Conservation (phyloP, 805 yeast genomes). For the Yamadazyma endophytica region DNA sequence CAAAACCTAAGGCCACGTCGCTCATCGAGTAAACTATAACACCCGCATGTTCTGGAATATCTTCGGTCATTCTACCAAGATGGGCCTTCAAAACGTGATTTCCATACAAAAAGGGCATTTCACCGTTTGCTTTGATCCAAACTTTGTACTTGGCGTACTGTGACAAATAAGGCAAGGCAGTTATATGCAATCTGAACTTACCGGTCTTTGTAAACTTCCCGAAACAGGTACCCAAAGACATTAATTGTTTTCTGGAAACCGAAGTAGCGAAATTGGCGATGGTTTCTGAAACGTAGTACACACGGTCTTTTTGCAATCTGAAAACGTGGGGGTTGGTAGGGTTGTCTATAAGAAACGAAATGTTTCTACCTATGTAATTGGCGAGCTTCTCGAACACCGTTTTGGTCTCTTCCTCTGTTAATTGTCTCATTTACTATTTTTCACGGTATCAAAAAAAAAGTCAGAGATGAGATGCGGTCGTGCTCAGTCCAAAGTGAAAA, state of each 20-base stretch:
- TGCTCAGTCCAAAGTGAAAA: background rate
- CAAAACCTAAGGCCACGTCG: constrained; percentile 92
- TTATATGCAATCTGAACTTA: constrained; percentile 90
- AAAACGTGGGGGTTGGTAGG: constrained; percentile 88
- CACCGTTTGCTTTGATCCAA: constrained; percentile 97
- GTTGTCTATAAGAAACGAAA: constrained; percentile 80
- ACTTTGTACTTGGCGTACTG: constrained; percentile 88
- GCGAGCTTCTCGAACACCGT: constrained; percentile 95
- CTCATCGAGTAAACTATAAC: constrained; percentile 87
- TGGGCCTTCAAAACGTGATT: constrained; percentile 96
- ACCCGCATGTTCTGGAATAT: constrained; percentile 97
- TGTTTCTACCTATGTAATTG: constrained; percentile 94
- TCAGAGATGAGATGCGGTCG: constrained; percentile 10
- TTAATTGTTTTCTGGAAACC: constrained; percentile 80
- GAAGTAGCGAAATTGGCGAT: constrained; percentile 87
- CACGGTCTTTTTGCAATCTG: constrained; percentile 93
- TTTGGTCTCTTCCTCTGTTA: constrained; percentile 95
- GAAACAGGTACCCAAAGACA: constrained; percentile 90
- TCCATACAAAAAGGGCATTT: constrained; percentile 96
- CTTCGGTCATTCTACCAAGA: constrained; percentile 94
- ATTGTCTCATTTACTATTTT: constrained; percentile 68
- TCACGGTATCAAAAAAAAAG: too few species aligned
- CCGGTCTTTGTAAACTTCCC: constrained; percentile 98
- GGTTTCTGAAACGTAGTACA: constrained; percentile 82
- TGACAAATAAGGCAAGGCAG: constrained; percentile 79